phyloP scores from a whole-genome alignment of 108 stramenopile genomes.

The Pseudonitzschia delicatissima region DNA sequence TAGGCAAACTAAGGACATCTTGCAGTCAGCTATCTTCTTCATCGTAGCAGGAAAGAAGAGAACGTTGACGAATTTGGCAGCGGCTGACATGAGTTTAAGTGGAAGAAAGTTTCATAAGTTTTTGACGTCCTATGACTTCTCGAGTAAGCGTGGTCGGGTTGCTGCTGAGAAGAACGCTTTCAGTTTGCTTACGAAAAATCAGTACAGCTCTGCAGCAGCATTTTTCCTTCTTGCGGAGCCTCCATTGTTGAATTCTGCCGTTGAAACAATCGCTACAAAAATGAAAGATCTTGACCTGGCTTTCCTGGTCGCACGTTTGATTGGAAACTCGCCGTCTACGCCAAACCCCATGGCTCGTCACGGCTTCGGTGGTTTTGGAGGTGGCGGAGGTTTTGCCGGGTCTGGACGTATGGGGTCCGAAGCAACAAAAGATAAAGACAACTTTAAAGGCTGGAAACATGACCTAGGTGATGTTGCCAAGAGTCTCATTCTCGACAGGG shows the following conservation, averaged over 20 bases:
- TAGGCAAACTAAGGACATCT: constrained; percentile 59
- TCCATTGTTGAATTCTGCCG: constrained; percentile 71
- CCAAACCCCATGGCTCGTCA: constrained; percentile 12
- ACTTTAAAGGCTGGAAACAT: constrained; percentile 60
- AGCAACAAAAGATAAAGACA: constrained; percentile 31
- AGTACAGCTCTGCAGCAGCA: constrained; percentile 66
- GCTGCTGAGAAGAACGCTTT: constrained; percentile 88
- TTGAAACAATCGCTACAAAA: constrained; percentile 70
- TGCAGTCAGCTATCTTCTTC: constrained; percentile 78
- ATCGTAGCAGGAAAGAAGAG: constrained; percentile 65
- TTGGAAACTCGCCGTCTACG: constrained; percentile 37
- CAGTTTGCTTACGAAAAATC: constrained; percentile 73
- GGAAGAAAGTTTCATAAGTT: constrained; percentile 82
- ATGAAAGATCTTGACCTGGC: constrained; percentile 75
- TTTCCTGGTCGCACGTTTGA: constrained; percentile 71
- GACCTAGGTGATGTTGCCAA: constrained; percentile 34
- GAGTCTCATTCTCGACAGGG: constrained; percentile 35
- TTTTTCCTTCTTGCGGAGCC: constrained; percentile 85
- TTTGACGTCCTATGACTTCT: constrained; percentile 63
- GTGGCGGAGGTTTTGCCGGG: constrained; percentile 75
- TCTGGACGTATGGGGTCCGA: constrained; percentile 13
- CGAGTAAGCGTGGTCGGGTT: constrained; percentile 60
- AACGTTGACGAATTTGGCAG: constrained; percentile 67
- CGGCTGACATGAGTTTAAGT: constrained; percentile 63
- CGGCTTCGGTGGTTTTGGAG: constrained; percentile 58